These are phyloP conservation scores for Macrolepiota dolichaula DNA, from an alignment of 768 basidiomycete species.

Conservation along the genomic window DNA sequence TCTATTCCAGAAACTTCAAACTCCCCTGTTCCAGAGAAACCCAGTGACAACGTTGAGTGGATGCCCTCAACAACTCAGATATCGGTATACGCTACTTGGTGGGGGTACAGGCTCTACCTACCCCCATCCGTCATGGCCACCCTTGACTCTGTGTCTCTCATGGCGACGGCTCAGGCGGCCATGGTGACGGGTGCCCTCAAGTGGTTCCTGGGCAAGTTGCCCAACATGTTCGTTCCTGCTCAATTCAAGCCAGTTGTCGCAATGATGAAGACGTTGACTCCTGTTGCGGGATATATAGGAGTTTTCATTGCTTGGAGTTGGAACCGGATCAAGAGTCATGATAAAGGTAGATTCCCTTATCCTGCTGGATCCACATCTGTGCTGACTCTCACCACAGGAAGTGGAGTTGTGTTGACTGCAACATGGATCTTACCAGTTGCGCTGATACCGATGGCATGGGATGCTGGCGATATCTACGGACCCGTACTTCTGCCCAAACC, in stretches of 20 bases:
- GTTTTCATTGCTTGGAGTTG: slow-evolving; percentile 80
- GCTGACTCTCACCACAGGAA: slow-evolving; percentile 36
- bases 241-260: slow-evolving; percentile 54
- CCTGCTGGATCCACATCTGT: slow-evolving; percentile 6
- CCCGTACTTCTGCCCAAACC: slow-evolving; percentile 24
- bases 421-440: slow-evolving; percentile 81
- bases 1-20: slow-evolving; percentile 26
- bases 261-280: slow-evolving; percentile 60
- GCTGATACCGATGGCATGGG: slow-evolving; percentile 73
- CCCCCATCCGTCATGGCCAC: slow-evolving; percentile 71
- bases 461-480: slow-evolving; percentile 41
- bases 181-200: slow-evolving; percentile 72
- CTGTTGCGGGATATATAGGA: slow-evolving; percentile 69
- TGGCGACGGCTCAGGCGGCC: slow-evolving; percentile 70
- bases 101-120: slow-evolving; percentile 77
- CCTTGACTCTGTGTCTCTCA: slow-evolving; percentile 59
- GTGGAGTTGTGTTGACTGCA: slow-evolving; percentile 79
- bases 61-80: slow-evolving; percentile 72
- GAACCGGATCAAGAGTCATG: slow-evolving; percentile 61
- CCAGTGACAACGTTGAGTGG: slow-evolving; percentile 45
- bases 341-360: slow-evolving; percentile 51
- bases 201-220: slow-evolving; percentile 67
- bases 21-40: slow-evolving; percentile 17
- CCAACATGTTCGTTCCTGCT: slow-evolving; percentile 54
- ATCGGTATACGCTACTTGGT: slow-evolving; percentile 74